phyloP scores from a whole-genome alignment of 2,329 filamentous ascomycete genomes.

The Botrytis medusae region DNA sequence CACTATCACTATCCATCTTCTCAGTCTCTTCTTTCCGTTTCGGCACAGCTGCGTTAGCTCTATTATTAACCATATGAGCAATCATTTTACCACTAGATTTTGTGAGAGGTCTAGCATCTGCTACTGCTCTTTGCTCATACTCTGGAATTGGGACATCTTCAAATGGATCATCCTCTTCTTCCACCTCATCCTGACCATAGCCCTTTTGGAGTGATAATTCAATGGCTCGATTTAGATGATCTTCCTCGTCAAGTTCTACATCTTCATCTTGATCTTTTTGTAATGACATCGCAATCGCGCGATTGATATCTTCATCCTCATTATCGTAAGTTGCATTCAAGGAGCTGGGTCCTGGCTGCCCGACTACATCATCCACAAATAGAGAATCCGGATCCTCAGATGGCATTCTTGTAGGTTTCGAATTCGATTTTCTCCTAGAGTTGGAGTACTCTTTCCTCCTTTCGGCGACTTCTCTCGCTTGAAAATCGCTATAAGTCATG shows the following conservation, averaged over 20 bases:
- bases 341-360: slow-evolving; percentile 23
- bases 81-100: slow-evolving; percentile 60
- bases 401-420: slow-evolving; percentile 22
- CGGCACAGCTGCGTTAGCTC: slow-evolving; percentile 61
- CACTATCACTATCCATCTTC: slow-evolving; percentile 52
- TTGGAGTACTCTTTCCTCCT: slow-evolving; percentile 30
- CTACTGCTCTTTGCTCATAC: slow-evolving; percentile 57
- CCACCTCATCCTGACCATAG: slow-evolving; percentile 43
- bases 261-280: slow-evolving; percentile 44
- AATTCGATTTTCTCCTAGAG: slow-evolving; percentile 24
- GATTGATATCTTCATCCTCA: slow-evolving; percentile 23
- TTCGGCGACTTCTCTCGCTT: slow-evolving; percentile 34
- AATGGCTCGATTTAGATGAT: slow-evolving; percentile 79
- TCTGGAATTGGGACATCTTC: slow-evolving; percentile 54
- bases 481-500: slow-evolving; percentile 34
- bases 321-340: slow-evolving; percentile 6
- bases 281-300: slow-evolving; percentile 59
- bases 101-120: slow-evolving; percentile 51
- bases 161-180: slow-evolving; percentile 44
- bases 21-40: slow-evolving; percentile 41
- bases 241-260: slow-evolving; percentile 58
- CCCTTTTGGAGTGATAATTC: slow-evolving; percentile 77
- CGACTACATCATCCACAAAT: slow-evolving; percentile 34
- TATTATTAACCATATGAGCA: slow-evolving; percentile 72
- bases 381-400: slow-evolving; percentile 34